Evolutionary conservation across 129 eudicot species (phyloP), one percentile per base, ranked within the genome.

Genomic region (Lonicera japonica): DNA sequence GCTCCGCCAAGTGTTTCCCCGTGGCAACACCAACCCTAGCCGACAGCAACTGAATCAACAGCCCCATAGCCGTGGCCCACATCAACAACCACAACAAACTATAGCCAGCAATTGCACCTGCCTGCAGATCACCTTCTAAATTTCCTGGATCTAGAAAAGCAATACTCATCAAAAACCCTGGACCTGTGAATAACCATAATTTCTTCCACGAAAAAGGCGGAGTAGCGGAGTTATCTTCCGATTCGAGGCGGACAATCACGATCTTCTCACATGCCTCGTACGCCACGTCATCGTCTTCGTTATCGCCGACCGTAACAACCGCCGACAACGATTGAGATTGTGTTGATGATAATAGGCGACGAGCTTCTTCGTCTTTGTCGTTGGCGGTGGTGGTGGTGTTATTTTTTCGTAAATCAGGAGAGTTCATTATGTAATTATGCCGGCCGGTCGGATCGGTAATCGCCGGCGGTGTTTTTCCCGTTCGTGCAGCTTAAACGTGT

Each of bases 31-130:
- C 97, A 2, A 89, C 72, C 54, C 97, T 58, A 16, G 87, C 97
- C 18, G 97, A 80, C 48, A 85, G 64, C 4, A 89, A 50, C 69
- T 89, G 97, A 50, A 89, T 89, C 76, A 89, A 23, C 8, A 85
- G 40, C 0, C 97, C 97, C 95, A 89, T 85, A 20, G 64, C 79
- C 56, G 97, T 89, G 0, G 97, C 95, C 90, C 97, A 89, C 86
- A 85, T 72, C 61, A 89, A 63, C 20, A 89, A 21, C 97, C 97
- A 89, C 50, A 89, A 57, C 15, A 89, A 40, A 8, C 90, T 82
- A 70, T 89, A 82, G 5, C 97, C 97, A 8, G 97, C 95, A 21
- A 89, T 89, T 4, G 97, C 97, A 5, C 97, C 97, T 0, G 97
- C 83, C 63, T 89, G 97, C 10, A 89, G 70, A 85, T 89, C 97